These are phyloP conservation scores for Chytridiales sp. DNA, from an alignment of 371 early-diverging fungal genomes.

Conservation along the genomic window DNA sequence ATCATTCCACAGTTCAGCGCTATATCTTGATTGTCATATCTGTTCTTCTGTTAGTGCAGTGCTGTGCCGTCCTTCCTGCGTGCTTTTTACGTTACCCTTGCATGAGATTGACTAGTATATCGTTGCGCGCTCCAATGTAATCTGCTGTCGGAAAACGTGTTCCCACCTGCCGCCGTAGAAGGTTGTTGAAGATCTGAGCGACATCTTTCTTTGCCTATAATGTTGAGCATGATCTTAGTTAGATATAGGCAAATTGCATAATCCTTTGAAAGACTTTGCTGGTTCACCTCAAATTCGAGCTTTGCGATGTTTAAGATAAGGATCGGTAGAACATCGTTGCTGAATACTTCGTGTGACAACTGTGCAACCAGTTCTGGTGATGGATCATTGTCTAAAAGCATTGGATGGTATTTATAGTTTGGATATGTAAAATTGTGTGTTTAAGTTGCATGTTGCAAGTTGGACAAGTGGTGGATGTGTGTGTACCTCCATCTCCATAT, in stretches of 20 bases:
- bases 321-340: slow-evolving; percentile 79
- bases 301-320: slow-evolving; percentile 81
- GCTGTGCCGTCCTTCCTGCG: too few species aligned
- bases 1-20: slow-evolving; percentile 97
- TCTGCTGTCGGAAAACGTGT: slow-evolving; percentile 94
- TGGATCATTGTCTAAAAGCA: slow-evolving; percentile 71
- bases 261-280: not conserved
- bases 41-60: slow-evolving; percentile 22
- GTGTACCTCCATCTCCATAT: slow-evolving; percentile 85
- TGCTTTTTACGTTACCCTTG: slow-evolving; percentile 64
- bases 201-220: slow-evolving; percentile 92
- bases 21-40: slow-evolving; percentile 92
- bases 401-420: not conserved
- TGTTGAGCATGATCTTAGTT: slow-evolving; percentile 7
- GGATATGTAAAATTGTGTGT: too few species aligned
- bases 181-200: slow-evolving; percentile 92
- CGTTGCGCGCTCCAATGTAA: slow-evolving; percentile 74
- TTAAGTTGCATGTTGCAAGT: too few species aligned
- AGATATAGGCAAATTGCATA: slow-evolving; percentile 5
- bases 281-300: slow-evolving; percentile 87
- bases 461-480: not conserved
- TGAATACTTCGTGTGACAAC: slow-evolving; percentile 91
- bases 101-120: slow-evolving; percentile 76
- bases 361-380: slow-evolving; percentile 89
- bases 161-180: slow-evolving; percentile 92